Base-by-base conservation (phyloP, 2,329 filamentous ascomycete species). In the Botryotinia globosa region DNA sequence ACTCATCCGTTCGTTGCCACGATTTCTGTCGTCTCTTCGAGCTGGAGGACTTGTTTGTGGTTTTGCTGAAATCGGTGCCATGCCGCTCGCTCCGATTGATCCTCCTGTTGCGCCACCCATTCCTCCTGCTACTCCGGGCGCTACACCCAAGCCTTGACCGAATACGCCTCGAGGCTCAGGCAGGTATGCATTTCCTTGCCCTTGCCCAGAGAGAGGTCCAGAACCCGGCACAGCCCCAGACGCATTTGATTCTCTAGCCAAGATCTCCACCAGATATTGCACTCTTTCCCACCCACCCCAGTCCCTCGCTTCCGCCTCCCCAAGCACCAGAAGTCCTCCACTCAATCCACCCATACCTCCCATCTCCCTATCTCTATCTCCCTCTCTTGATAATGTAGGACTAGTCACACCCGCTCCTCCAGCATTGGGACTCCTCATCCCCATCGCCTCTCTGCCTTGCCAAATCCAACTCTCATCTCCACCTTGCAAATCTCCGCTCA, bases 391-490 rank as follows among this genome's bases (percentile, higher is more conserved):
- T 20, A 79, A 69, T 18, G 76, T 78, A 14, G 76, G 75, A 63
- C 77, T 78, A 0, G 66, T 32, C 10, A 58, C 32, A 25, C 45
- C 54, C 16, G 6, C 66, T 62, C 44, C 72, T 58, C 4, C 70
- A 67, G 20, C 65, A 72, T 20, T 74, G 67, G 62, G 70, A 58
- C 78, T 76, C 72, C 78, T 83, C 72, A 80, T 81, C 16, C 81
- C 83, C 4, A 81, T 85, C 14, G 10, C 44, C 77, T 91, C 90
- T 51, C 86, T 86, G 44, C 87, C 86, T 78, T 87, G 83, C 95
- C 94, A 98, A 6, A 94, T 88, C 95, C 95, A 98, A 20, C 91
- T 90, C 69, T 94, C 91, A 0, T 87, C 85, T n/a, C 87, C 89
- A 1, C 91, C 92, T 82, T 98, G 95, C 78, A 97, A 85, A 82